phyloP scores from a whole-genome alignment of 805 yeast genomes.

The Ascoidea asiatica region DNA sequence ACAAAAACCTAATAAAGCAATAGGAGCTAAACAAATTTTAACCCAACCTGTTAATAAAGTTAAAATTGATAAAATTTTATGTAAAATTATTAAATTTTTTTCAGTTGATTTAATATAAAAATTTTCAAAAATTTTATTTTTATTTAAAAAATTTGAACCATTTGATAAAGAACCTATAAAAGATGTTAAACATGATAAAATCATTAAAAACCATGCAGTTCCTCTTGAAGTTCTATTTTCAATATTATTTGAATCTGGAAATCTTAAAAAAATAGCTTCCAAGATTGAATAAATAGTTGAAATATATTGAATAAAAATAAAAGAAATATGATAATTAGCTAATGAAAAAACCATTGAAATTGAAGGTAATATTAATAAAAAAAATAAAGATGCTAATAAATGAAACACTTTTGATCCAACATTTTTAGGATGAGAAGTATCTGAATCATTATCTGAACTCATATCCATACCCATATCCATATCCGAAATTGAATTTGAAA shows the following conservation, averaged over 20 bases:
- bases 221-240: slow-evolving; percentile 60
- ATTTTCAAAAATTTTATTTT: slow-evolving; percentile 18
- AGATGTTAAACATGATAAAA: slow-evolving; percentile 31
- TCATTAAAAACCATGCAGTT: slow-evolving; percentile 47
- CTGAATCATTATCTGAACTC: too few relatives aligned
- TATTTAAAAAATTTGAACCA: slow-evolving; percentile 32
- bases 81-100: slow-evolving; percentile 17
- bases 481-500: too few relatives aligned
- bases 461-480: too few relatives aligned
- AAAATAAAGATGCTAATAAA: slow-evolving; percentile 39
- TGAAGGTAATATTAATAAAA: slow-evolving; percentile 43
- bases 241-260: slow-evolving; percentile 51
- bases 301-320: slow-evolving; percentile 31
- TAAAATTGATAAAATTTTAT: slow-evolving; percentile 34
- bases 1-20: slow-evolving; percentile 80
- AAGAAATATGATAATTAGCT: slow-evolving; percentile 33
- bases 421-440: slow-evolving; percentile 19
- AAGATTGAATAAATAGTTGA: slow-evolving; percentile 36
- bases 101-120: slow-evolving; percentile 25
- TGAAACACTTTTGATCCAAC: slow-evolving; percentile 47
- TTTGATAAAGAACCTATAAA: slow-evolving; percentile 41
- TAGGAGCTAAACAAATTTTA: slow-evolving; percentile 66
- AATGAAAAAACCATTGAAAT: slow-evolving; percentile 38
- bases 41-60: slow-evolving; percentile 59
- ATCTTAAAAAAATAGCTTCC: slow-evolving; percentile 44